These are phyloP conservation scores for Phialophora tarda DNA, from an alignment of 2,329 filamentous ascomycete genomes.

Conservation along the genomic window DNA sequence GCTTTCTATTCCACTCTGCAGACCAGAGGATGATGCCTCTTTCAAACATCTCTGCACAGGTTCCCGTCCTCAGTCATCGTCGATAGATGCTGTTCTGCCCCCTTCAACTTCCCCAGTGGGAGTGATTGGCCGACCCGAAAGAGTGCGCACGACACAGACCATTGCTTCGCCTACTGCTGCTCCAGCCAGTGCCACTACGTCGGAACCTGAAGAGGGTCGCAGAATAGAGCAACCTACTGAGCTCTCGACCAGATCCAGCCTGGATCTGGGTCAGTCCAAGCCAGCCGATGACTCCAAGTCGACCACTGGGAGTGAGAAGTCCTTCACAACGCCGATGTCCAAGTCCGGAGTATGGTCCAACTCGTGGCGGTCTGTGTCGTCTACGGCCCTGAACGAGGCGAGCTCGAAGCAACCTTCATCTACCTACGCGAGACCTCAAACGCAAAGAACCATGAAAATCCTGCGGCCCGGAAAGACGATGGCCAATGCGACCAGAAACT, in stretches of 20 bases:
- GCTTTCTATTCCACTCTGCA: slow-evolving; percentile 86
- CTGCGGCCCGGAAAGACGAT: slow-evolving; percentile 72
- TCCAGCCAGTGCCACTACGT: slow-evolving; percentile 17
- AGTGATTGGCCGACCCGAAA: slow-evolving; percentile 44
- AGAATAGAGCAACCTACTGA: slow-evolving; percentile 27
- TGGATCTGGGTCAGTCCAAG: slow-evolving; percentile 27
- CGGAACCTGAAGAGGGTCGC: slow-evolving; percentile 26
- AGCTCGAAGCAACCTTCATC: slow-evolving; percentile 30
- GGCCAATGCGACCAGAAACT: slow-evolving; percentile 54
- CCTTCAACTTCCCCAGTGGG: slow-evolving; percentile 41
- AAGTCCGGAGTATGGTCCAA: slow-evolving; percentile 39
- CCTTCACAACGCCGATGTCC: slow-evolving; percentile 38
- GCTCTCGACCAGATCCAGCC: slow-evolving; percentile 30
- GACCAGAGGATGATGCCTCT: slow-evolving; percentile 81
- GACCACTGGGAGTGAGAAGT: slow-evolving; percentile 42
- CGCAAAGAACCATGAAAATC: slow-evolving; percentile 80
- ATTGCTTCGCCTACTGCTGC: slow-evolving; percentile 39
- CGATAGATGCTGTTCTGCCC: slow-evolving; percentile 30
- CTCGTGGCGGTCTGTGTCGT: slow-evolving; percentile 38
- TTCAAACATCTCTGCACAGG: slow-evolving; percentile 79
- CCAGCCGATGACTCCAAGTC: slow-evolving; percentile 41
- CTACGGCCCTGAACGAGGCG: slow-evolving; percentile 25
- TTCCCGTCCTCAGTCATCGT: slow-evolving; percentile 38
- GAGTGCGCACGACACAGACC: slow-evolving; percentile 36
- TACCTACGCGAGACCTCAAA: slow-evolving; percentile 35